phyloP scores from a whole-genome alignment of 2,329 filamentous ascomycete genomes.

The Trichoderma atrobrunneum region DNA sequence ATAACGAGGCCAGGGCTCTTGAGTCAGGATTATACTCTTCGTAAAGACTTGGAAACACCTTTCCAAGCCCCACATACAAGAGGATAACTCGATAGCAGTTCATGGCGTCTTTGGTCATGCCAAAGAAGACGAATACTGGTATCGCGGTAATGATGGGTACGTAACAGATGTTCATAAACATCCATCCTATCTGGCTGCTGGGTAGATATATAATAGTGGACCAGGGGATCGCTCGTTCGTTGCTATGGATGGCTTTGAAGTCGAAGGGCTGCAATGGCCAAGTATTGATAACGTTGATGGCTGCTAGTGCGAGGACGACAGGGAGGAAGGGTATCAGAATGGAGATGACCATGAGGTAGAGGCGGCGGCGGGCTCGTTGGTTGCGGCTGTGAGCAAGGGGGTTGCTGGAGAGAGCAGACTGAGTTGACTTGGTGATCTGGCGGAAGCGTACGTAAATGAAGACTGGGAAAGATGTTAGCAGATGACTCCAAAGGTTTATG shows the following conservation, averaged over 20 bases:
- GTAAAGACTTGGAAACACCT: conserved; percentile 41
- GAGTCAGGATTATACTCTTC: conserved; percentile 40
- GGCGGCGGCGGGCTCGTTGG: conserved; percentile 48
- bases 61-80: conserved; percentile 42
- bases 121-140: conserved; percentile 54
- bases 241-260: conserved; percentile 43
- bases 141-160: conserved; percentile 47
- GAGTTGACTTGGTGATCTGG: conserved; percentile 42
- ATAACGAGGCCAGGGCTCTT: conserved; percentile 18
- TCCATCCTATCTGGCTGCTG: conserved; percentile 39
- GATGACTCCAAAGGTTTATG: not conserved
- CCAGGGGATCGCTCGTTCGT: conserved; percentile 39
- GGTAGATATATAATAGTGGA: conserved; percentile 46
- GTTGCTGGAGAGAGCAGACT: conserved; percentile 40
- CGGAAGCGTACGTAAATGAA: conserved; percentile 49
- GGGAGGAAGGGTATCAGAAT: conserved; percentile 53
- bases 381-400: conserved; percentile 41
- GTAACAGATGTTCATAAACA: conserved; percentile 47
- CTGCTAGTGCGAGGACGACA: conserved; percentile 41
- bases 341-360: conserved; percentile 54
- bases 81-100: conserved; percentile 46
- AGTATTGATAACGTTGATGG: conserved; percentile 39
- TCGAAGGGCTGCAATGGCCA: conserved; percentile 36
- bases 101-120: conserved; percentile 52
- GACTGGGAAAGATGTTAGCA: conserved; percentile 30